A percentile compares a stretch with the other conserved stretches of the same genome.
Evolutionary conservation across 768 basidiomycete genomes (phyloP).

Genomic region (Trametes coccinea): DNA sequence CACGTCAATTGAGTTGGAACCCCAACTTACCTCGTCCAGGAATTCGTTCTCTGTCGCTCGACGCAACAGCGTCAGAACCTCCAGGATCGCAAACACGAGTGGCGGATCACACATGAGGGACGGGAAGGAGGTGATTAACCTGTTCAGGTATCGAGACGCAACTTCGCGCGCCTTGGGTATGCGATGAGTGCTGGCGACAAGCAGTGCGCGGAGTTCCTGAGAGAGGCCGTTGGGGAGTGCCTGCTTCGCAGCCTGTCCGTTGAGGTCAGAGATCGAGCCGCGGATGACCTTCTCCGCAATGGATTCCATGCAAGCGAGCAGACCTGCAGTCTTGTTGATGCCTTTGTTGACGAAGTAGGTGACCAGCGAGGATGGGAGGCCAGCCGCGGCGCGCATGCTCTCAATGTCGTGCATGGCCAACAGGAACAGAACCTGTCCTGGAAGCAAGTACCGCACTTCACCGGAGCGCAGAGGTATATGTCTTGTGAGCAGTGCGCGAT

Average conservation of each 20-base stretch:
- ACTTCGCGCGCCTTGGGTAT: conserved; percentile 79
- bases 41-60: conserved; percentile 90
- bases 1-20: background rate
- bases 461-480: conserved; percentile 64
- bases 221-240: conserved; percentile 69
- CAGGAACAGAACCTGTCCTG: conserved; percentile 85
- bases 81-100: conserved; percentile 86
- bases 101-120: conserved; percentile 90
- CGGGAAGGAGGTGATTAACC: conserved; percentile 87
- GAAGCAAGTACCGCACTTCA: conserved; percentile 72
- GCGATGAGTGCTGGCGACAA: conserved; percentile 80
- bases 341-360: conserved; percentile 88
- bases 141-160: conserved; percentile 80
- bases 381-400: conserved; percentile 76
- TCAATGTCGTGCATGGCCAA: conserved; percentile 88
- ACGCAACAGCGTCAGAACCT: conserved; percentile 86
- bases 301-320: conserved; percentile 80
- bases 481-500: conserved; percentile 62
- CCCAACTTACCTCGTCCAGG: conserved; percentile 70
- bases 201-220: conserved; percentile 70
- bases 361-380: conserved; percentile 78
- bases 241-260: conserved; percentile 75
- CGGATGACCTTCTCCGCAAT: conserved; percentile 87
- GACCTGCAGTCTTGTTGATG: conserved; percentile 66
- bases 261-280: conserved; percentile 71